A percentile compares a stretch with the other conserved stretches of the same genome.
Conservation (phyloP, 148 eudicot genomes). For the Rhododendron vialii region DNA sequence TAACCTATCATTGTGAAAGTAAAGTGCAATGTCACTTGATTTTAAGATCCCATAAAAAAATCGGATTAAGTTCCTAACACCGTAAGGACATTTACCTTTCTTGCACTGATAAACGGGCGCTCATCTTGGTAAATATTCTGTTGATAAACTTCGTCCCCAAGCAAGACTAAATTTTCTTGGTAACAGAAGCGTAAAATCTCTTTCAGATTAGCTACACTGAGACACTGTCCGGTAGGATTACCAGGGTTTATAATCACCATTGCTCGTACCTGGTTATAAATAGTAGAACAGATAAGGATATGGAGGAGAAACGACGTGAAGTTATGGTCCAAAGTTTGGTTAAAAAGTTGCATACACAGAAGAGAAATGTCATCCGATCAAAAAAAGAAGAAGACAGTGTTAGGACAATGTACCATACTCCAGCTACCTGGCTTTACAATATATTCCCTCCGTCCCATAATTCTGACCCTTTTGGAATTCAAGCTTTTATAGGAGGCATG, state of each 20-base stretch:
- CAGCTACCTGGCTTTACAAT: background rate
- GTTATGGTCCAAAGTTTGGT: background rate
- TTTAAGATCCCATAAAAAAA: background rate
- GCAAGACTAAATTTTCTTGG: constrained; percentile 69
- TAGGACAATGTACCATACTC: background rate
- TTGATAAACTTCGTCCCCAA: constrained; percentile 98
- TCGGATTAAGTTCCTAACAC: background rate
- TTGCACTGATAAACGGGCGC: constrained; percentile 89
- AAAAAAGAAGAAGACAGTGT: background rate
- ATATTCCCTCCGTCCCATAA: background rate
- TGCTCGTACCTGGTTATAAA: constrained; percentile 66
- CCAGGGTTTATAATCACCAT: constrained; percentile 99
- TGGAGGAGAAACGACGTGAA: background rate
- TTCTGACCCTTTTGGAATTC: background rate
- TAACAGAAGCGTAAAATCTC: constrained; percentile 74
- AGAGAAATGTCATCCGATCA: background rate
- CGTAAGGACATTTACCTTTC: constrained; percentile 51
- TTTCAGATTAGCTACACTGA: constrained; percentile 71
- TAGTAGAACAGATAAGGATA: background rate
- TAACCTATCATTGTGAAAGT: constrained; percentile 38
- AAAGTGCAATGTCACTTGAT: background rate
- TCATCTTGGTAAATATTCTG: constrained; percentile 97
- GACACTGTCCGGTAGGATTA: constrained; percentile 98
- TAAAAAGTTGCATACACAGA: background rate
- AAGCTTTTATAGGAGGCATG: background rate